Percentiles rank a stretch among this genome's conserved stretches.
Evolutionary conservation across 2,329 filamentous ascomycete genomes (phyloP).

Genomic region (Bipolaris bicolor): DNA sequence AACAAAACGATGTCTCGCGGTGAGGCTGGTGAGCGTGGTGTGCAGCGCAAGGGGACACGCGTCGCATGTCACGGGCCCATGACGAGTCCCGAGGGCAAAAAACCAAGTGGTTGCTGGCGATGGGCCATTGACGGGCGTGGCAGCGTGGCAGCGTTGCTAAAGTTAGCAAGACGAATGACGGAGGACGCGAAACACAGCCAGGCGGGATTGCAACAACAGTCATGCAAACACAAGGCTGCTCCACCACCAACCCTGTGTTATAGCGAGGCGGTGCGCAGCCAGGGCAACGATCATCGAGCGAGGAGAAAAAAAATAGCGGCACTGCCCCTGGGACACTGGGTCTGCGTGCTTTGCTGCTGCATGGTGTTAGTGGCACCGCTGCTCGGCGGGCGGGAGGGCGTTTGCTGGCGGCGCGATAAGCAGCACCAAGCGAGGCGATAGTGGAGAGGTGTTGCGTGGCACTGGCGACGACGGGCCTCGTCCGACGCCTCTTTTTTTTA

Average conservation of each 20-base stretch:
- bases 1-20: not conserved
- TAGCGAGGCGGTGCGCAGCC: constrained; percentile 3
- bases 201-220: not conserved
- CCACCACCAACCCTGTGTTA: not conserved
- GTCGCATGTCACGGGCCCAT: constrained; percentile 3
- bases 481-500: not conserved
- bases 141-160: constrained; percentile 4
- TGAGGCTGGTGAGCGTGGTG: not conserved
- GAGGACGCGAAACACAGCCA: constrained; percentile 7
- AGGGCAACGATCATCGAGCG: constrained; percentile 9
- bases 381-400: constrained; percentile 15
- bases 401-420: constrained; percentile 26
- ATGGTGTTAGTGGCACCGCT: constrained; percentile 5
- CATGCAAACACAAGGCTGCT: too few species aligned
- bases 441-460: constrained; percentile 25
- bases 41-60: constrained; percentile 9
- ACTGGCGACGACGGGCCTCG: constrained; percentile 8
- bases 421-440: constrained; percentile 12
- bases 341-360: not conserved
- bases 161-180: constrained; percentile 9
- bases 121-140: not conserved
- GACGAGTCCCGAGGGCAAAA: constrained; percentile 5
- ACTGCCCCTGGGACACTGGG: constrained; percentile 17
- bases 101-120: not conserved
- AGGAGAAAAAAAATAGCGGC: not conserved